Conservation (phyloP, 106 monocot genomes). For the Hemerocallis citrina region DNA sequence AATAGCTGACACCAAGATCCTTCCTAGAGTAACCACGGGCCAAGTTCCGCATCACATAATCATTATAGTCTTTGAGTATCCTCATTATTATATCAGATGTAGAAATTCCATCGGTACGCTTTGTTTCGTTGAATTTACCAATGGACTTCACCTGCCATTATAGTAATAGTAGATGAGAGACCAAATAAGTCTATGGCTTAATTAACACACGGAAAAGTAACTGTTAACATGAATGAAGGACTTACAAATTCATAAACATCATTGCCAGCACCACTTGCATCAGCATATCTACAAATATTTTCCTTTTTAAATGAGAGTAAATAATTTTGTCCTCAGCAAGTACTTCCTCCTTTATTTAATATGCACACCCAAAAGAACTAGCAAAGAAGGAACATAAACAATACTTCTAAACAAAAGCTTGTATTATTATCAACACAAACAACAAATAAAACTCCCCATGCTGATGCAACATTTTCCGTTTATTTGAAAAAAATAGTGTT, state of each 20-base stretch:
- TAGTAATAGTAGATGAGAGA: not conserved
- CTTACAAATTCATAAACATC: conserved; percentile 99
- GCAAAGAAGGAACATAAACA: not conserved
- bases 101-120: conserved; percentile 84
- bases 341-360: not conserved
- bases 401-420: not conserved
- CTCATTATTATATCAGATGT: conserved; percentile 92
- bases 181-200: not conserved
- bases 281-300: conserved; percentile 74
- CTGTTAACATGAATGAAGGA: conserved; percentile 1
- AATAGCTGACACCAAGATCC: conserved; percentile 88
- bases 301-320: conserved; percentile 13
- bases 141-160: conserved; percentile 58
- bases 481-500: too few relatives aligned
- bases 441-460: not conserved
- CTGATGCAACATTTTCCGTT: not conserved
- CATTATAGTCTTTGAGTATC: conserved; percentile 80
- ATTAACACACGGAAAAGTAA: not conserved
- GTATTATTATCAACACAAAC: not conserved
- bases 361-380: not conserved
- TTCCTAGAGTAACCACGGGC: conserved; percentile 79
- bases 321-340: too few relatives aligned
- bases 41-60: conserved; percentile 88
- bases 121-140: conserved; percentile 87
- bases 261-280: conserved; percentile 93